Base-by-base conservation (phyloP, 2,329 filamentous ascomycete species). In the Taxawa tesnikishii region DNA sequence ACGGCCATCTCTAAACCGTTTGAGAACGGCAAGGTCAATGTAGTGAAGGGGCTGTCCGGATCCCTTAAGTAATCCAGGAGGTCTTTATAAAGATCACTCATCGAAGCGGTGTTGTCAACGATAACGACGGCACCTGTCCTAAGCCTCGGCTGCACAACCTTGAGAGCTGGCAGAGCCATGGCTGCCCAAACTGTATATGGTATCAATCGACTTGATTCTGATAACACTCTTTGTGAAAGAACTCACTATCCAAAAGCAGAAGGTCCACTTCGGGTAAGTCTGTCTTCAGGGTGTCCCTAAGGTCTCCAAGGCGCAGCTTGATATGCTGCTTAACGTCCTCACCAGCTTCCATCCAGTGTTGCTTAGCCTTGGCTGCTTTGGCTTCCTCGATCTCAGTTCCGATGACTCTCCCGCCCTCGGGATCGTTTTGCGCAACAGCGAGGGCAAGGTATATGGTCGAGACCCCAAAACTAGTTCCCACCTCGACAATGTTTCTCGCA, bases 381-480 rank as follows among this genome's bases (percentile, higher is more conserved):
- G 43, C 47, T 0, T 54, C 46, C 45, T 78, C 73, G 15, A 73
- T 65, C 49, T 78, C 73, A 0, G 73, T 78, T 0, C 63, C 73
- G 43, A 77, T 68, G 0, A 78, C 71, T 24, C 42, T 59, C 0
- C 60, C 66, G 5, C 7, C 11, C 32, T 48, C 32, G 1, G 39
- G 43, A 0, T 54, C 56, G 36, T 68, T 74, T 33, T 68, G 58
- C 0, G 58, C 59, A 1, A 70, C 67, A 0, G 70, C 73, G 2
- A 76, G 54, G 0, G 72, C 70, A 2, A 77, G 60, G 37, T 75
- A 78, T 27, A 77, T 72, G 0, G 73, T 76, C 34, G 66, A 72
- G 2, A 78, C 63, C 3, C 73, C 73, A 36, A 72, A 77, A 26
- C 63, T 68, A 0, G 73, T 77, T 1, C 73, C 73, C 0, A 69